Percentiles rank a stretch among this genome's conserved stretches.
Evolutionary conservation across 1,284 basidiomycete species (phyloP).

Genomic region (Tylopilus orsonianus): DNA sequence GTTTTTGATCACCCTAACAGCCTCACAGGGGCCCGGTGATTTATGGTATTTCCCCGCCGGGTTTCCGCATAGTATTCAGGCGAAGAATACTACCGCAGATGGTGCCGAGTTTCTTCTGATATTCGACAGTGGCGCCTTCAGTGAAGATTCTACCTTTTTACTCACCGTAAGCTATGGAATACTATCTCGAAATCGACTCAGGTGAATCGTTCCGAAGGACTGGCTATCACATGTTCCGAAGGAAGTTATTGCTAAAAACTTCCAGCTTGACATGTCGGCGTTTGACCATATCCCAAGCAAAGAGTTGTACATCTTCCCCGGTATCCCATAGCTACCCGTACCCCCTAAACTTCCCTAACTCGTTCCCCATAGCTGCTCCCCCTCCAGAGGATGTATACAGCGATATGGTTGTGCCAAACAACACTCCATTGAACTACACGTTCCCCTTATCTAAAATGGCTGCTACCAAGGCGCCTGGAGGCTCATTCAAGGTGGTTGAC

Average conservation of each 20-base stretch:
- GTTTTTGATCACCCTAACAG: slow-evolving; percentile 13
- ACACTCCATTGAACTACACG: slow-evolving; percentile 48
- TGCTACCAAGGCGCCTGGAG: slow-evolving; percentile 46
- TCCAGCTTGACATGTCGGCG: slow-evolving; percentile 39
- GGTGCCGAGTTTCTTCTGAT: slow-evolving; percentile 63
- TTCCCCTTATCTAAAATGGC: slow-evolving; percentile 50
- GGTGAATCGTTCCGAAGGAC: slow-evolving; percentile 30
- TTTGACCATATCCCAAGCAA: slow-evolving; percentile 49
- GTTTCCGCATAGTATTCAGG: slow-evolving; percentile 46
- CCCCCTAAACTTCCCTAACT: slow-evolving; percentile 2
- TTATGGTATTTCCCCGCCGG: slow-evolving; percentile 63
- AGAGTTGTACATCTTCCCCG: slow-evolving; percentile 58
- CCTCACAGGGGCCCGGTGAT: slow-evolving; percentile 39
- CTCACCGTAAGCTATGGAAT: slow-evolving; percentile 26
- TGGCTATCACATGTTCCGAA: slow-evolving; percentile 54
- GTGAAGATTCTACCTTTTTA: slow-evolving; percentile 58
- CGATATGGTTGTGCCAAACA: slow-evolving; percentile 44
- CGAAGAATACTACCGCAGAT: slow-evolving; percentile 42
- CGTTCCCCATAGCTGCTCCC: slow-evolving; percentile 33
- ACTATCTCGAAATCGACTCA: not conserved
- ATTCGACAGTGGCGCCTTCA: slow-evolving; percentile 55
- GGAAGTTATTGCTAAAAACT: slow-evolving; percentile 57
- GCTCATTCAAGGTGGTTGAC: slow-evolving; percentile 62
- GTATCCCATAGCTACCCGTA: slow-evolving; percentile 20
- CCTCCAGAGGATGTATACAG: slow-evolving; percentile 40